Conservation (phyloP, 257 asterid genomes). For the Plantago ovata region DNA sequence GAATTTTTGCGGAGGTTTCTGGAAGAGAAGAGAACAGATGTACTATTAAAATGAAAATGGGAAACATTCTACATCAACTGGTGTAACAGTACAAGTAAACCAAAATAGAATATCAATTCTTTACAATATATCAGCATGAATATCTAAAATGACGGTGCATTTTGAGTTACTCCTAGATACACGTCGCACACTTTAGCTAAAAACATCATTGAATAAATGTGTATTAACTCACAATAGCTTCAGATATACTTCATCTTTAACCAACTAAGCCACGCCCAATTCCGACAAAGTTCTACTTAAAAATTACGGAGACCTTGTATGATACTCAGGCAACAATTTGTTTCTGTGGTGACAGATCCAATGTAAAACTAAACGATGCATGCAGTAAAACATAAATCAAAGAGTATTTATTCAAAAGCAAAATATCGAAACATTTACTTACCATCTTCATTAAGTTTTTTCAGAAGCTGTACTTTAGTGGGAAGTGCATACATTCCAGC, state of each 20-base stretch:
- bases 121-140: background rate
- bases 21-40: constrained; percentile 18
- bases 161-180: too few species aligned
- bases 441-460: constrained; percentile 91
- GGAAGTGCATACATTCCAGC: constrained; percentile 98
- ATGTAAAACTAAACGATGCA: background rate
- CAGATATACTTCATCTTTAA: too few species aligned
- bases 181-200: too few species aligned
- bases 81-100: background rate
- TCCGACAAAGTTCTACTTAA: too few species aligned
- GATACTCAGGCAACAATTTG: too few species aligned
- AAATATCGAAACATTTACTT: constrained; percentile 26
- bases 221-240: too few species aligned
- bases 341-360: background rate
- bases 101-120: too few species aligned
- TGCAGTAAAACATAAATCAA: background rate
- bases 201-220: too few species aligned
- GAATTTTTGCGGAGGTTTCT: constrained; percentile 64
- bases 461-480: constrained; percentile 67
- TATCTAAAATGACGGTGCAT: background rate
- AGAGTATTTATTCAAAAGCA: background rate
- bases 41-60: background rate
- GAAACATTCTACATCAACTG: background rate
- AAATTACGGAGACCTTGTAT: too few species aligned
- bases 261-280: too few species aligned